A percentile compares a stretch with the other conserved stretches of the same genome.
These are phyloP conservation scores for Dactylellina haptotyla DNA, from an alignment of 2,329 filamentous ascomycete genomes.

Conservation along the genomic window DNA sequence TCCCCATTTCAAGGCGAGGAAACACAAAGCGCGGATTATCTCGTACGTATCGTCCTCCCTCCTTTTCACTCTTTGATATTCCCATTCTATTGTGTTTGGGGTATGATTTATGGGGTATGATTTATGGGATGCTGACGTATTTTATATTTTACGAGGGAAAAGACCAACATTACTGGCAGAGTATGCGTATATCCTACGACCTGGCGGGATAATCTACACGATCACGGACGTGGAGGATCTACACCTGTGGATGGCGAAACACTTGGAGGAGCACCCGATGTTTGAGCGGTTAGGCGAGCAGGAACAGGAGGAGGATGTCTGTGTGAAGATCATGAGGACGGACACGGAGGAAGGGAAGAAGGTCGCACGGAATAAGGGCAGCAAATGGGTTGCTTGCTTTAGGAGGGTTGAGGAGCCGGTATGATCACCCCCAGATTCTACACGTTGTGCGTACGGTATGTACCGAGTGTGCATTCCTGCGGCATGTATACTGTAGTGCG, in stretches of 20 bases:
- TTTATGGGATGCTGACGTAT: background rate
- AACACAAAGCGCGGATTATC: slow-evolving; percentile 96
- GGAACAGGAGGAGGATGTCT: slow-evolving; percentile 75
- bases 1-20: slow-evolving; percentile 95
- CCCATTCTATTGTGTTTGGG: background rate
- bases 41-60: slow-evolving; percentile 63
- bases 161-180: slow-evolving; percentile 82
- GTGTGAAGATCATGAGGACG: slow-evolving; percentile 76
- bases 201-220: slow-evolving; percentile 89
- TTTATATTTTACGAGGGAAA: too few species aligned
- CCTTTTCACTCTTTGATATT: too few species aligned
- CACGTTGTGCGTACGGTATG: too few species aligned
- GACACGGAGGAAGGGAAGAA: slow-evolving; percentile 99
- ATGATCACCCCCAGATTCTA: slow-evolving; percentile 73
- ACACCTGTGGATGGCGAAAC: slow-evolving; percentile 90
- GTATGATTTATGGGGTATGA: background rate
- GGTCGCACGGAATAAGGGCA: slow-evolving; percentile 86
- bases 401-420: slow-evolving; percentile 80
- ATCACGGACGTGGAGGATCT: slow-evolving; percentile 97
- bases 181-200: slow-evolving; percentile 86
- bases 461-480: too few species aligned
- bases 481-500: too few species aligned
- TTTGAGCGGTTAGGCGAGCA: slow-evolving; percentile 79
- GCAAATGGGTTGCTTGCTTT: slow-evolving; percentile 91
- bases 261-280: slow-evolving; percentile 79